Conservation (phyloP, 2,329 filamentous ascomycete genomes). For the Plectosphaerella plurivora region DNA sequence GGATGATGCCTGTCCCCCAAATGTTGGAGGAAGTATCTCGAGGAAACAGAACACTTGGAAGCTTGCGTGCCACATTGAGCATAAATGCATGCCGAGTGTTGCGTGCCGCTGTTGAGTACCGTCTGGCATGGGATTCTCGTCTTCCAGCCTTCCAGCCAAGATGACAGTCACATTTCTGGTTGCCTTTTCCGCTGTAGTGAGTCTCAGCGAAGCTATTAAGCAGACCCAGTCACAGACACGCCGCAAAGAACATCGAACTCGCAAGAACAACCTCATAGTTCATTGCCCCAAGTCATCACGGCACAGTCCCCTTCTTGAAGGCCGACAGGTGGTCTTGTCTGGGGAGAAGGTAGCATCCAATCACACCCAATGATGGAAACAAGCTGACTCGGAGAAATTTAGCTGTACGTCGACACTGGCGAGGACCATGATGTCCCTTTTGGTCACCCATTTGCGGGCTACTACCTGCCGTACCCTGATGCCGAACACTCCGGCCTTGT, state of each 20-base stretch:
- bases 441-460: constrained; percentile 51
- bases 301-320: constrained; percentile 36
- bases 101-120: too few species aligned
- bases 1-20: too few species aligned
- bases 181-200: constrained; percentile 37
- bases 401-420: constrained; percentile 43
- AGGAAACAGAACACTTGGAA: too few species aligned
- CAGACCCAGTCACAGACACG: constrained; percentile 40
- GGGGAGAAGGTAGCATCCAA: constrained; percentile 29
- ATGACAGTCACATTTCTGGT: constrained; percentile 28
- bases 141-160: background rate
- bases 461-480: constrained; percentile 54
- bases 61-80: too few species aligned
- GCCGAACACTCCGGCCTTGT: constrained; percentile 39
- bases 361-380: background rate
- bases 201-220: constrained; percentile 40
- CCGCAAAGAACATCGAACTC: constrained; percentile 40
- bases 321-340: constrained; percentile 38
- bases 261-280: constrained; percentile 42
- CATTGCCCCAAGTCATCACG: constrained; percentile 42
- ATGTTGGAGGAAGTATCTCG: too few species aligned
- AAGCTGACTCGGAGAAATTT: background rate
- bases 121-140: too few species aligned
- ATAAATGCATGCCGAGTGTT: too few species aligned
- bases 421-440: constrained; percentile 20